Base-by-base conservation (phyloP, 306 rosid species). In the Fagus sylvatica region DNA sequence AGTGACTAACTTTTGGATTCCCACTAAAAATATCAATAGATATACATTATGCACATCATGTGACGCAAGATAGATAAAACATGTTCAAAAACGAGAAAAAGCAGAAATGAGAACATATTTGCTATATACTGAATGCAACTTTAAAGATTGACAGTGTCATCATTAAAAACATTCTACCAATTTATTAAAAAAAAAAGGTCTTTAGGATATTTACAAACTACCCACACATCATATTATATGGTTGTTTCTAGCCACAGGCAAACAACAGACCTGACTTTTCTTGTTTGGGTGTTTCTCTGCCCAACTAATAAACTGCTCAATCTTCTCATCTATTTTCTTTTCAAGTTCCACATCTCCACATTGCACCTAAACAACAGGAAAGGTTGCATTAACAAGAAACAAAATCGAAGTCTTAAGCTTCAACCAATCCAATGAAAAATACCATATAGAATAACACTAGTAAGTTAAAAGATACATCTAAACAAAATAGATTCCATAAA, bases 221-320 rank as follows among this genome's bases (percentile, higher is more conserved):
- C 6, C 48, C 36, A 39, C 55, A 53, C 17, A 48, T 34, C 19
- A 33, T 4, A 62, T 53, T 36, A 70, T 32, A 39, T 51, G 13
- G 40, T 41, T 16, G 36, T 48, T 70, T 28, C 57, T 53, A 57
- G 37, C 71, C 56, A 75, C 1, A 22, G 72, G 6, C 69, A 79
- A 82, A 59, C 41, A 2, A 48, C 89, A 80, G 46, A 96, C 99
- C 98, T 93, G 97, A 79, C 97, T 96, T 86, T 93, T 96, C 79
- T 91, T 96, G 89, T 96, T 90, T 1, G 97, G 99, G 85, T 96
- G 99, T 77, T 93, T 96, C 91, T 96, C 99, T 57, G 90, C 99
- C 99, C 99, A 96, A 81, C 81, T 78, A 81, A 96, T 76, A 74
- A 91, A 96, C 78, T 96, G 99, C 77, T 90, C 99, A 74, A 96